A percentile compares a stretch with the other conserved stretches of the same genome.
These are phyloP conservation scores for Wickerhamomyces hampshirensis DNA, from an alignment of 805 yeast genomes.

Conservation along the genomic window DNA sequence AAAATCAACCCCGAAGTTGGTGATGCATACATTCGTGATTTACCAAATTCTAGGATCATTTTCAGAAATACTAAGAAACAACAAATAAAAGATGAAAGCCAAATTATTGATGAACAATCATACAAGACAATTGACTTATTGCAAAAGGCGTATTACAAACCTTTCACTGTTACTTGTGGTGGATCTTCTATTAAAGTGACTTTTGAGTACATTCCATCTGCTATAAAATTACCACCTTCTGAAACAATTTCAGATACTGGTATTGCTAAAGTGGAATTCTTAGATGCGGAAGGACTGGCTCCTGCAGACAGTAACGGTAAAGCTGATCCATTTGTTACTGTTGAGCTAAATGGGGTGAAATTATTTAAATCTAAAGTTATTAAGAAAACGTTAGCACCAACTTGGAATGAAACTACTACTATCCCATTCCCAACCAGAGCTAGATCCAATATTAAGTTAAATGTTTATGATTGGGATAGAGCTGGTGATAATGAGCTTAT, in stretches of 20 bases:
- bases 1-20: constrained; percentile 44
- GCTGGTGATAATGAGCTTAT: constrained; percentile 62
- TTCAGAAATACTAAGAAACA: constrained; percentile 54
- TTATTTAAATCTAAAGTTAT: constrained; percentile 54
- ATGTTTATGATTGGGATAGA: constrained; percentile 73
- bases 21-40: constrained; percentile 64
- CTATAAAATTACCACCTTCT: constrained; percentile 44
- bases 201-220: constrained; percentile 59
- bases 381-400: constrained; percentile 66
- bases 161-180: constrained; percentile 41
- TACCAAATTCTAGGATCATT: constrained; percentile 52
- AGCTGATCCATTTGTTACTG: constrained; percentile 63
- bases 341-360: constrained; percentile 50
- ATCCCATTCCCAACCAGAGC: constrained; percentile 63
- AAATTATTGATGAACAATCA: constrained; percentile 46
- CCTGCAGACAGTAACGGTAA: constrained; percentile 71
- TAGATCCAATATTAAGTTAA: constrained; percentile 42
- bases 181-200: constrained; percentile 40
- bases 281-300: constrained; percentile 48
- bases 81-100: constrained; percentile 41
- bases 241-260: constrained; percentile 73
- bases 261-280: constrained; percentile 46
- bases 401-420: constrained; percentile 65
- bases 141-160: constrained; percentile 40
- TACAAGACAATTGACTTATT: constrained; percentile 52